A percentile compares a stretch with the other conserved stretches of the same genome.
phyloP scores from a whole-genome alignment of 176 grass and related monocot species.

The Oryza nivara region DNA sequence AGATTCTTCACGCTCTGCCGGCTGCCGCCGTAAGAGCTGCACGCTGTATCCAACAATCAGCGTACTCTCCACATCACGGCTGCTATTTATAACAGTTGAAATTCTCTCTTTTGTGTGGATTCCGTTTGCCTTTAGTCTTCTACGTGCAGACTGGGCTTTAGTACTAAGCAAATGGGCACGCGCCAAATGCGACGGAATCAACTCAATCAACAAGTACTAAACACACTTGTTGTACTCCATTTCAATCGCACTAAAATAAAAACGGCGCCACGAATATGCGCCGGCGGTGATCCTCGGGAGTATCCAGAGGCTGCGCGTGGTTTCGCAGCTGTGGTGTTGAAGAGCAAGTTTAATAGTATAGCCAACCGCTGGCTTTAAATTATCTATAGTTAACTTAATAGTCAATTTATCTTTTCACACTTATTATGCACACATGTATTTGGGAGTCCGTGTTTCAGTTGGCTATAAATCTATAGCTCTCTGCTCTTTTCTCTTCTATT shows the following conservation, averaged over 20 bases:
- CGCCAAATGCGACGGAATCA: neutral
- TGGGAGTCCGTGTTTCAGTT: too few species aligned
- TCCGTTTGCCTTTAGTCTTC: neutral
- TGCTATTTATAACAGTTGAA: neutral
- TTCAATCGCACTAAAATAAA: neutral
- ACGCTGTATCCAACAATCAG: neutral
- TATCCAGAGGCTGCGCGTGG: neutral
- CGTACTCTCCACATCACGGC: neutral
- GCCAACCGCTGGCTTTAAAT: too few species aligned
- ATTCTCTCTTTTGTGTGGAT: neutral
- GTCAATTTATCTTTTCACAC: too few species aligned
- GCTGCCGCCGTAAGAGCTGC: neutral
- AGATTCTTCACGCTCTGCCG: neutral
- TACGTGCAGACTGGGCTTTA: neutral
- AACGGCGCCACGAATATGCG: neutral
- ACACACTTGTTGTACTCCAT: neutral
- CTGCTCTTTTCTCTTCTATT: too few species aligned
- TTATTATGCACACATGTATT: too few species aligned
- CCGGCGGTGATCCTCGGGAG: neutral
- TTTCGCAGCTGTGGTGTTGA: neutral
- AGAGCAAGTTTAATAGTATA: too few species aligned
- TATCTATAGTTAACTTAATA: too few species aligned
- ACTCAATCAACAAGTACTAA: neutral
- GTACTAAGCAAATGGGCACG: neutral
- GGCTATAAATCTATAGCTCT: too few species aligned